Percentiles rank a stretch among this genome's conserved stretches.
phyloP scores from a whole-genome alignment of 345 rosid species.

The Brassica cretica region DNA sequence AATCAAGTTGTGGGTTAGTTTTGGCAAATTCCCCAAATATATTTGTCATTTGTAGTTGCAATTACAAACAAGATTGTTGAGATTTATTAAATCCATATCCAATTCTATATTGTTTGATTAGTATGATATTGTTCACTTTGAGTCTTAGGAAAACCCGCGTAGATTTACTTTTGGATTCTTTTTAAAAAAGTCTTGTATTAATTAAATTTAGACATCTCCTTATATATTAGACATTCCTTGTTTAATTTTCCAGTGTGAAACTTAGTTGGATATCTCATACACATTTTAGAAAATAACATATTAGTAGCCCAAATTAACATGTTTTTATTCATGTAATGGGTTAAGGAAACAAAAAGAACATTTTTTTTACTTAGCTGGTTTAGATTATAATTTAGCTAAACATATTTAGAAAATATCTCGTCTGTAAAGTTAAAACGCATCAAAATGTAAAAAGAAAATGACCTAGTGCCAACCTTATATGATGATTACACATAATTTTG shows the following conservation, averaged over 20 bases:
- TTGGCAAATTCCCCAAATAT: too few species aligned
- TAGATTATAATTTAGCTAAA: neutral
- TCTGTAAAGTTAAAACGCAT: neutral
- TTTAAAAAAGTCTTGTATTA: too few species aligned
- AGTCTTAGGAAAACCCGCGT: too few species aligned
- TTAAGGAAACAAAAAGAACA: neutral
- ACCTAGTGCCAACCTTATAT: constrained; percentile 19
- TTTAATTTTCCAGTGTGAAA: too few species aligned
- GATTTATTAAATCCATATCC: too few species aligned
- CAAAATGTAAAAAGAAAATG: constrained; percentile 7
- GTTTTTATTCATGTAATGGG: neutral
- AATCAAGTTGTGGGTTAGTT: too few species aligned
- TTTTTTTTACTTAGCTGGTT: neutral
- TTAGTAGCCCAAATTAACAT: neutral
- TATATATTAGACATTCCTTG: too few species aligned
- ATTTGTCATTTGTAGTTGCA: neutral
- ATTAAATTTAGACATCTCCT: too few species aligned
- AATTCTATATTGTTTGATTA: too few species aligned
- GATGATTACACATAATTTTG: constrained; percentile 12
- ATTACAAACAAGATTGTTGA: neutral
- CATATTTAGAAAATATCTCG: neutral
- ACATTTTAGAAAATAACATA: neutral
- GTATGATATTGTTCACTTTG: too few species aligned
- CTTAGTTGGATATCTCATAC: too few species aligned
- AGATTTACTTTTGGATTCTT: too few species aligned